Conservation (phyloP, 1,284 basidiomycete genomes). For the Leccinum insolens region DNA sequence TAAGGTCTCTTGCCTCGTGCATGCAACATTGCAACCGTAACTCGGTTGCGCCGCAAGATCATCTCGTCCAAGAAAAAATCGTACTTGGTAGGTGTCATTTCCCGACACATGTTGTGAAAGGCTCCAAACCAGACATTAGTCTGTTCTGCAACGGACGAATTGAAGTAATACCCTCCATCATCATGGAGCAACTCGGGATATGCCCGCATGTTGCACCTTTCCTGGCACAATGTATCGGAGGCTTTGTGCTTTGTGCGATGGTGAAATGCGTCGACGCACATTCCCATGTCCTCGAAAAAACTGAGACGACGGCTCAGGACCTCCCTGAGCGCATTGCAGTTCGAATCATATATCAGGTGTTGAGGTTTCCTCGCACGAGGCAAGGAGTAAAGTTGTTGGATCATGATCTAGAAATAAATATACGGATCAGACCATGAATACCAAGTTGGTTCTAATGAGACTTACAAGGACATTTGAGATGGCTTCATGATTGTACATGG, state of each 20-base stretch:
- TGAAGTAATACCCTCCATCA: background rate
- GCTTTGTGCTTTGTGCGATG: background rate
- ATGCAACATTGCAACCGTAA: background rate
- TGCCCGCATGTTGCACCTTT: background rate
- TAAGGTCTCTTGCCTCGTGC: background rate
- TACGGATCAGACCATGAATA: background rate
- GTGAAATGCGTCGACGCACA: background rate
- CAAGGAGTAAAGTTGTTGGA: background rate
- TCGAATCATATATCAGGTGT: background rate
- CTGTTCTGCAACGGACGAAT: background rate
- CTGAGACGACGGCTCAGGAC: background rate
- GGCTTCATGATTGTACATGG: background rate
- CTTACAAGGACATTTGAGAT: background rate
- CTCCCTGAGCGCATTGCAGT: background rate
- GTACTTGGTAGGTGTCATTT: background rate
- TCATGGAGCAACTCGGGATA: background rate
- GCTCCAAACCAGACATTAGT: background rate
- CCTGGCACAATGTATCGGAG: background rate
- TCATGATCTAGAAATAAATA: background rate
- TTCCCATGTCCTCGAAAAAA: background rate
- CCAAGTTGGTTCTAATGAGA: background rate
- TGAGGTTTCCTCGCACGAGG: background rate
- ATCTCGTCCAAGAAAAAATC: constrained; percentile 2
- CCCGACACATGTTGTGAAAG: background rate
- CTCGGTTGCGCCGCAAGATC: background rate